Evolutionary conservation across 306 rosid species (phyloP).

Genomic region (Elaeagnus macrophylla): DNA sequence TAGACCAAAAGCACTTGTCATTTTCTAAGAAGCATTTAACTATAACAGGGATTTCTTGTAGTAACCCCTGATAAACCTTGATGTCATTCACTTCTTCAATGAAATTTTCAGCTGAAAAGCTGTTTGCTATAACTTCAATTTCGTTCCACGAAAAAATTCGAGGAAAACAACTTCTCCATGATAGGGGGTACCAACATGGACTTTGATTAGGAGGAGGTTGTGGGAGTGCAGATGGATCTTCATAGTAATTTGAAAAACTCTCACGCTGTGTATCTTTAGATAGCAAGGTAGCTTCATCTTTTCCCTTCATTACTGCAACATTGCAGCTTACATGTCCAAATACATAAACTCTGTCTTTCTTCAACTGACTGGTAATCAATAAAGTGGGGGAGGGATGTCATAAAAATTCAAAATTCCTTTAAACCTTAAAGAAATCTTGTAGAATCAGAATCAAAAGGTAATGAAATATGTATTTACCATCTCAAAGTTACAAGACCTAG

Average conservation of each 20-base stretch:
- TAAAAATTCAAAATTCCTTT: neutral
- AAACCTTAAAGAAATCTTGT: no score
- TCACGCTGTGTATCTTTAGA: neutral
- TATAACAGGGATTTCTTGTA: conserved; percentile 14
- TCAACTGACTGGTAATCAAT: conserved; percentile 8
- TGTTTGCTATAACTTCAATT: conserved; percentile 13
- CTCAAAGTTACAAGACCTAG: no score
- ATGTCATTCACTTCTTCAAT: neutral
- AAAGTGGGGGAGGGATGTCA: neutral
- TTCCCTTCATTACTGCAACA: conserved; percentile 16
- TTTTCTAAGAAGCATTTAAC: conserved; percentile 6
- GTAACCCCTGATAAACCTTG: conserved; percentile 13
- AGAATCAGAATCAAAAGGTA: no score
- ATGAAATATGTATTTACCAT: no score
- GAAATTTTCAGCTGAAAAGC: conserved; percentile 11
- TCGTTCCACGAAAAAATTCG: conserved; percentile 11
- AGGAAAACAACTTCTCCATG: conserved; percentile 22
- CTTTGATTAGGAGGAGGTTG: neutral
- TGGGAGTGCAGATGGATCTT: neutral
- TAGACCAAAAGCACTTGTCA: conserved; percentile 6
- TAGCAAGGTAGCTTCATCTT: conserved; percentile 4
- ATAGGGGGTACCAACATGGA: conserved; percentile 20
- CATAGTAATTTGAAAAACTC: neutral
- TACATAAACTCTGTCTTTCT: conserved; percentile 7
- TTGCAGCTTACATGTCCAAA: conserved; percentile 12